Base-by-base conservation (phyloP, 345 rosid genomes). In the Xanthoceras sorbifolium region DNA sequence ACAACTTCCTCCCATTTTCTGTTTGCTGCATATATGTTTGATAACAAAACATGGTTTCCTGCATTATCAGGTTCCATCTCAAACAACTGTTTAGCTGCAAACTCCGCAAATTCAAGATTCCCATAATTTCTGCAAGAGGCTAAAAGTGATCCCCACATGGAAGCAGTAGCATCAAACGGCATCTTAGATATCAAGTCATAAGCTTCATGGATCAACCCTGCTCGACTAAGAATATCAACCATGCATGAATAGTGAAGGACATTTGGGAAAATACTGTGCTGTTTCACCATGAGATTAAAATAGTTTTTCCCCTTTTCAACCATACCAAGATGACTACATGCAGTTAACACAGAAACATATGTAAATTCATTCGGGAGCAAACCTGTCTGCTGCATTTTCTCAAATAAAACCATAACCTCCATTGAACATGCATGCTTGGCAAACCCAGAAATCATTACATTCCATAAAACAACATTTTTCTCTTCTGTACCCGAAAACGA, bases 121-220 rank as follows among this genome's bases (percentile, higher is more conserved):
- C 89, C 87, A 73, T 87, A 84, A 67, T 76, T 79, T 64, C 91
- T 86, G 81, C 97, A 90, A 70, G 93, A 91, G 57, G 91, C 90
- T 42, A 90, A 82, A 72, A 91, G 86, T n/a, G 97, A 91, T 12
- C 97, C 97, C 98, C 96, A 94, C 84, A 92, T 92, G 28, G 91
- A 80, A 50, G 92, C 85, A 40, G 90, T 91, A 9, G 91, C 87
- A 60, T 75, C 88, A 52, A 91, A 87, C 44, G 98, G 96, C 87
- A 91, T 86, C 72, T 64, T 81, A 69, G 60, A 78, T 32, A 91
- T 86, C 74, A 96, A 54, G 76, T 89, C 85, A 79, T 71, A 77
- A 29, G 98, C 97, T 80, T 97, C 95, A 32, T 38, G 75, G 28
- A 87, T 65, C 66, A 72, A 73, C 44, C 97, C 97, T 64, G 90